Base-by-base conservation (phyloP, 2,329 filamentous ascomycete genomes). In the Exophiala sp. region DNA sequence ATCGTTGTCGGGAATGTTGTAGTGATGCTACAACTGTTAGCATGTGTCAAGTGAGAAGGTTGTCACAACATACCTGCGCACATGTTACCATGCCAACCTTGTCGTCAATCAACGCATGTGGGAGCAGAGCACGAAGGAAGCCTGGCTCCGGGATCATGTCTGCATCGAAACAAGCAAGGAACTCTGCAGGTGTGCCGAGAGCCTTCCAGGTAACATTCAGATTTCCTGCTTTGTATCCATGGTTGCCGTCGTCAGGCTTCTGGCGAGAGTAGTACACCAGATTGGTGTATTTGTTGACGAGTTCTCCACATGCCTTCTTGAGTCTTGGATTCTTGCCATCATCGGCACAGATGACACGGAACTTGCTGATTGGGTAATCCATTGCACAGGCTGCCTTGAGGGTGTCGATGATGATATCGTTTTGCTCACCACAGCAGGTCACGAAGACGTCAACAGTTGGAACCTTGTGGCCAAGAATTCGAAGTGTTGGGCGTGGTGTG, bases 121-220 rank as follows among this genome's bases (percentile, higher is more conserved):
- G 69, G 12, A 72, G 47, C 1, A 70, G 66, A 2, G 66, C 66
- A 6, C 70, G 66, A 5, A 74, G 65, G 45, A 70, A 71, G 2
- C 69, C 60, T 0, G 65, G 62, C 36, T 65, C 55, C 1, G 71
- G 68, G 14, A 74, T 69, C 84, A 87, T 86, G 64, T 87, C 84
- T 16, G 83, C 83, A 64, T 87, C 84, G 33, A 87, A 70, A 36
- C 80, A 79, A n/a, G 82, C 83, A 65, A 85, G 78, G 65, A 75
- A 85, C 60, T 79, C 73, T 41, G 77, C 76, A 12, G 83, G 68
- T 10, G 68, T 62, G 11, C 44, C 40, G 16, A 57, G 41, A 34
- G 21, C 46, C 21, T 29, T 29, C 8, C 57, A 34, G 34, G 46
- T 71, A 68, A 6, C 74, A 67, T 84, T 85, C 35, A 73, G 55